Evolutionary conservation across 768 basidiomycete species (phyloP).

Genomic region (Aureoboletus auriporus): DNA sequence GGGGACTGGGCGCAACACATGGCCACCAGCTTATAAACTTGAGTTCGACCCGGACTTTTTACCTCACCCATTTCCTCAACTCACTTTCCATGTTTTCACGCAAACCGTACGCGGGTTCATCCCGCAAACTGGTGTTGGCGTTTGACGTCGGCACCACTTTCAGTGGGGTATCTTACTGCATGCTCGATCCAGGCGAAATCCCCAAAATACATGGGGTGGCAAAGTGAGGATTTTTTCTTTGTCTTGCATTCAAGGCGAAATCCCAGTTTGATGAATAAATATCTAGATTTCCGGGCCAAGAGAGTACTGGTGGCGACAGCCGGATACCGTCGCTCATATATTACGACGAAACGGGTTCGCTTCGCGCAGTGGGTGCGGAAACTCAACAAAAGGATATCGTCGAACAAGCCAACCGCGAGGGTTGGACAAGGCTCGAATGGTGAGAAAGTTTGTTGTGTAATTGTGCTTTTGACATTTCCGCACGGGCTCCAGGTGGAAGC

Average conservation of each 20-base stretch:
- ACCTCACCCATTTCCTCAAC: too few species aligned
- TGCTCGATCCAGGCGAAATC: slow-evolving; percentile 35
- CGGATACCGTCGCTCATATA: slow-evolving; percentile 44
- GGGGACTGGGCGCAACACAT: too few species aligned
- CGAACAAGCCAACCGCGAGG: slow-evolving; percentile 33
- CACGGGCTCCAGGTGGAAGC: slow-evolving; percentile 25
- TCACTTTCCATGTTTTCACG: slow-evolving; percentile 22
- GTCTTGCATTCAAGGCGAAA: too few species aligned
- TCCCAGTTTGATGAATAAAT: too few species aligned
- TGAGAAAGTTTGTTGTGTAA: slow-evolving; percentile 4
- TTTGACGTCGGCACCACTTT: slow-evolving; percentile 30
- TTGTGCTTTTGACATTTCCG: neutral
- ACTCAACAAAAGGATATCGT: slow-evolving; percentile 31
- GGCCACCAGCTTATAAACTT: too few species aligned
- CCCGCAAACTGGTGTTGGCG: slow-evolving; percentile 25
- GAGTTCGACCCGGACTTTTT: too few species aligned
- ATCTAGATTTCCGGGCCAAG: slow-evolving; percentile 33
- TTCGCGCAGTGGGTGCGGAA: slow-evolving; percentile 41
- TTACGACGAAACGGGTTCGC: slow-evolving; percentile 35
- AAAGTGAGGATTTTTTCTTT: slow-evolving; percentile 5
- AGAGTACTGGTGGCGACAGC: slow-evolving; percentile 32
- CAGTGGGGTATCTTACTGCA: slow-evolving; percentile 34
- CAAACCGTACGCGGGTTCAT: slow-evolving; percentile 31
- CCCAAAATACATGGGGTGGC: slow-evolving; percentile 21
- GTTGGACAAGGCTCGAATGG: slow-evolving; percentile 43